These are phyloP conservation scores for Trichoderma atrobrunneum DNA, from an alignment of 2,329 filamentous ascomycete species.

Conservation along the genomic window DNA sequence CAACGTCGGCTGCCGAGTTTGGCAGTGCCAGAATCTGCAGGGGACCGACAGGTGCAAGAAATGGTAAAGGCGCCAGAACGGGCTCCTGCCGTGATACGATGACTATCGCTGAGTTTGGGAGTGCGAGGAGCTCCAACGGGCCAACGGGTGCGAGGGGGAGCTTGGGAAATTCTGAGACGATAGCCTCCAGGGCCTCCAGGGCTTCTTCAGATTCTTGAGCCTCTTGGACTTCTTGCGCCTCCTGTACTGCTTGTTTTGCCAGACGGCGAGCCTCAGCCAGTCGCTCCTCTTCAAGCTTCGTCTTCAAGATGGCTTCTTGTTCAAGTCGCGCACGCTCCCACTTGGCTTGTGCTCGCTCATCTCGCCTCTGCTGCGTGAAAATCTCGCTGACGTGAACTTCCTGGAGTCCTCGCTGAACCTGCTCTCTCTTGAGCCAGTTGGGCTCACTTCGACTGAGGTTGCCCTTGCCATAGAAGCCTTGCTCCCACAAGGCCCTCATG, in stretches of 20 bases:
- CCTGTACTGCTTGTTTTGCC: slow-evolving; percentile 13
- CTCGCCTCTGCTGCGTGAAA: slow-evolving; percentile 69
- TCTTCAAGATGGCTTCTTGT: slow-evolving; percentile 76
- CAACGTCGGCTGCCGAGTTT: slow-evolving; percentile 44
- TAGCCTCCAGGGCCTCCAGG: not conserved
- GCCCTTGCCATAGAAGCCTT: slow-evolving; percentile 96
- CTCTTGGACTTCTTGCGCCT: not conserved
- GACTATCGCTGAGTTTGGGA: slow-evolving; percentile 50
- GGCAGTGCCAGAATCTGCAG: slow-evolving; percentile 41
- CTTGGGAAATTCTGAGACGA: not conserved
- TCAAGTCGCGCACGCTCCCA: slow-evolving; percentile 88
- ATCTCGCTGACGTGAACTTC: slow-evolving; percentile 75
- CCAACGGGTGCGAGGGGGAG: slow-evolving; percentile 40
- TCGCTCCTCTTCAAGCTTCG: slow-evolving; percentile 48
- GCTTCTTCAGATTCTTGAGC: not conserved
- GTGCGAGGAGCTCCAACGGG: slow-evolving; percentile 42
- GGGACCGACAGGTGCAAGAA: slow-evolving; percentile 3
- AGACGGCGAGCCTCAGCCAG: slow-evolving; percentile 26
- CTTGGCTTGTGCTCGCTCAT: slow-evolving; percentile 81
- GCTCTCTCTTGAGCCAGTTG: slow-evolving; percentile 83
- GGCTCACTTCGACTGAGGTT: slow-evolving; percentile 91
- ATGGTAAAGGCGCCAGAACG: not conserved
- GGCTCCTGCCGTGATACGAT: not conserved
- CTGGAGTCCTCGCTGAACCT: slow-evolving; percentile 64
- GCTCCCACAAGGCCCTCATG: slow-evolving; percentile 84